Evolutionary conservation across 345 rosid genomes (phyloP).

Genomic region (Pistacia atlantica): DNA sequence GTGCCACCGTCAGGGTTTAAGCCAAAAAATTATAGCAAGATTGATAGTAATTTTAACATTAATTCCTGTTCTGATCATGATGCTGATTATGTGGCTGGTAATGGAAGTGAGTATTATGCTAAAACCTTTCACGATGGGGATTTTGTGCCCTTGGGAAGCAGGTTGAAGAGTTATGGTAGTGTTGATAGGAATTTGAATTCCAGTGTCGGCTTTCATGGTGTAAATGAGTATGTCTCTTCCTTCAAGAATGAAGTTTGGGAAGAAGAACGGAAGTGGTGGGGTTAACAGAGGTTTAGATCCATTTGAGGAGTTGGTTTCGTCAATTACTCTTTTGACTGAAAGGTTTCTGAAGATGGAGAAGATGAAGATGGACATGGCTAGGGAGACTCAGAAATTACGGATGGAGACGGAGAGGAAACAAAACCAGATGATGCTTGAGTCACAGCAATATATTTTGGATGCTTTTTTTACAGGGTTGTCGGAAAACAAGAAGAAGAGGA

Average conservation of each 20-base stretch:
- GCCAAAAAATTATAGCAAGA: slow-evolving; percentile 30
- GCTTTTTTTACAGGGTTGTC: slow-evolving; percentile 39
- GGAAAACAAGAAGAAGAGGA: slow-evolving; percentile 47
- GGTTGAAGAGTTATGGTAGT: slow-evolving; percentile 21
- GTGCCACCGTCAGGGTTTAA: slow-evolving; percentile 38
- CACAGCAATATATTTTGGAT: slow-evolving; percentile 58
- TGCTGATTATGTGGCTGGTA: slow-evolving; percentile 33
- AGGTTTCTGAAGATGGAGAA: slow-evolving; percentile 65
- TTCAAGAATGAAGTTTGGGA: slow-evolving; percentile 37
- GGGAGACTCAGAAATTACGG: slow-evolving; percentile 63
- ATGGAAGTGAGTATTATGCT: slow-evolving; percentile 23
- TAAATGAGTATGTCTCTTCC: slow-evolving; percentile 39
- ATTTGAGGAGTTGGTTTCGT: slow-evolving; percentile 53
- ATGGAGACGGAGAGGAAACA: slow-evolving; percentile 75
- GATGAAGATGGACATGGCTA: slow-evolving; percentile 76
- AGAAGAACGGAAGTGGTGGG: slow-evolving; percentile 30
- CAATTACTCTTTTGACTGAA: slow-evolving; percentile 52
- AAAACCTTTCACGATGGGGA: slow-evolving; percentile 17
- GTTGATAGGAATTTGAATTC: slow-evolving; percentile 16
- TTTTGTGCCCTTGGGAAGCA: slow-evolving; percentile 20
- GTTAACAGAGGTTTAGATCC: slow-evolving; percentile 46
- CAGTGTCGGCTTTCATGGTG: slow-evolving; percentile 12
- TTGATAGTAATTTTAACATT: slow-evolving; percentile 34
- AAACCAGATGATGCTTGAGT: slow-evolving; percentile 67
- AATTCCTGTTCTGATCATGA: slow-evolving; percentile 32